Base-by-base conservation (phyloP, 2,329 filamentous ascomycete species). In the Neocatenulostroma microsporum region DNA sequence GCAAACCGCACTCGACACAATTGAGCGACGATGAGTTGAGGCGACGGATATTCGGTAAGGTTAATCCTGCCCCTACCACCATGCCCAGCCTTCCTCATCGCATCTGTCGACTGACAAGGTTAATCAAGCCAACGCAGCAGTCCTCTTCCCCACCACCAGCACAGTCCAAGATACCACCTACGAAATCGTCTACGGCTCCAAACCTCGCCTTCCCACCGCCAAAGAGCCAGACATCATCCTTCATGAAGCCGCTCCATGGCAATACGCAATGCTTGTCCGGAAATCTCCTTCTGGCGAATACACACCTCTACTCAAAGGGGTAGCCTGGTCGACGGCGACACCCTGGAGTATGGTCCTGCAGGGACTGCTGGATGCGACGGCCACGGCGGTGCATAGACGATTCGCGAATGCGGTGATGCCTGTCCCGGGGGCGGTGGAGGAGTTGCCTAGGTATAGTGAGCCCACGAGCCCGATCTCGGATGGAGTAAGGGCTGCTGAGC, bases 211-310 rank as follows among this genome's bases (percentile, higher is more conserved):
- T 21, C 19, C 9, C n/a, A 15, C 32, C 7, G 10, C 15, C n/a
- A 34, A 7, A 20, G 28, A 20, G 32, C 27, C 25, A 27, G 26
- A 15, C 23, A 36, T 11, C 19, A 26, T 7, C 9, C 14, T n/a
- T n/a, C n/a, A n/a, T n/a, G 39, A 34, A 14, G 42, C 23, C n/a
- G 20, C 27, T 13, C 37, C 42, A 13, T 42, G 36, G 40, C 40
- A 45, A 40, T 45, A 44, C 23, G 44, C 44, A 20, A 39, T 46
- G 40, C 21, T 46, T 21, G 38, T 46, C 10, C 43, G 43, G n/a
- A 27, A 32, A 3, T 33, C 37, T 14, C 37, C 31, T 2, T 30
- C 18, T n/a, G 40, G 41, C 12, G 36, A 30, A 20, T 44, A 39
- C 15, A 39, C 33, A 21, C 35, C 41, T 15, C 23, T 41, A n/a